Evolutionary conservation across 805 yeast genomes (phyloP), one percentile per base, ranked within the genome.

Genomic region (Kodamaea laetipori): DNA sequence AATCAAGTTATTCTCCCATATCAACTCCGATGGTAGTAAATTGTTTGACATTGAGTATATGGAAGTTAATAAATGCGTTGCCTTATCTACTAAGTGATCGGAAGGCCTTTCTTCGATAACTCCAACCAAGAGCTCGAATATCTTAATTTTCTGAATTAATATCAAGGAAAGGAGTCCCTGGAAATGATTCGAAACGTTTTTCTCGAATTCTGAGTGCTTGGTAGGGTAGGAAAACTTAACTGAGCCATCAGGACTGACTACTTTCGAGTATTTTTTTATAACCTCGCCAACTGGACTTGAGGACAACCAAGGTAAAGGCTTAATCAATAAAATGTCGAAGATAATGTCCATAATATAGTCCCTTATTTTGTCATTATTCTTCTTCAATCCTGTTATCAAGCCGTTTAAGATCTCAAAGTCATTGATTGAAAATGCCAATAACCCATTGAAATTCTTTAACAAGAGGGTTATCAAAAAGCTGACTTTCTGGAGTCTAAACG

Each of bases 361-460:
- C 31, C 87, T 77, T 3, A 83, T 63, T 28, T 71, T 60, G 1
- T 79, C 70, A 8, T 80, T 76, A n/a, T 80, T 81, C 41, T 76
- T 72, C n/a, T 69, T 63, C 33, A 94, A 66, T 57, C 90, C 83
- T 33, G 72, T 63, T 2, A 90, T 64, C 21, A 90, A 64, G 41
- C 80, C 78, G 32, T 66, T 68, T 16, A 90, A 57, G 7, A 83
- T 74, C 43, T 68, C 66, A 48, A 79, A 82, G 46, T 80, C 65
- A 50, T 82, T 69, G 44, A 76, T 71, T 1, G 85, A 74, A 52
- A 83, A 77, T 11, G 84, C 77, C 47, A 83, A 73, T 8, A 90
- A 55, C 0, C 99, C 99, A 9, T 85, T 73, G 80, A 92, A 84
- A 25, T 81, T 74, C 48, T 87, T 85, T 38, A 92, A 63, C 17